Evolutionary conservation across 169 alveolate species (phyloP).

Genomic region (Perkinsus marinus): DNA sequence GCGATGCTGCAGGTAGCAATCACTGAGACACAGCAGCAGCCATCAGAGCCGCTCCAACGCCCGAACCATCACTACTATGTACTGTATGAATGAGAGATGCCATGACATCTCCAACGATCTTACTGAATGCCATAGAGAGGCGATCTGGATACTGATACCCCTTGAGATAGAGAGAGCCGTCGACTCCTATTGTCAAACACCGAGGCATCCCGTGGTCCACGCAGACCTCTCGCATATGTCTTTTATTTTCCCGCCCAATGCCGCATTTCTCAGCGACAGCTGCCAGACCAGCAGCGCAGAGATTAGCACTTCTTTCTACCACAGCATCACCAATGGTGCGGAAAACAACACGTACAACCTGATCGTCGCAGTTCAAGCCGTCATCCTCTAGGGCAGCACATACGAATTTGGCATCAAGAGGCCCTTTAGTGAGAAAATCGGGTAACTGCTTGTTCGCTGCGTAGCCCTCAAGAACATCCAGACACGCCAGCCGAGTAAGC

Average conservation of each 20-base stretch:
- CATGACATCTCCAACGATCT: not conserved
- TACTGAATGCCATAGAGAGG: not conserved
- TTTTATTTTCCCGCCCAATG: not conserved
- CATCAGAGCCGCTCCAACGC: not conserved
- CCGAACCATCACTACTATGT: not conserved
- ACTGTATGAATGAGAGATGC: not conserved
- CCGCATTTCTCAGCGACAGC: not conserved
- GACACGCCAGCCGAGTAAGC: slow-evolving; percentile 5
- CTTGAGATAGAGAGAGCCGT: not conserved
- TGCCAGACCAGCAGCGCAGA: not conserved
- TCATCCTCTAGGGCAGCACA: not conserved
- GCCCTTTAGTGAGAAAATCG: not conserved
- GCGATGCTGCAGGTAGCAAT: not conserved
- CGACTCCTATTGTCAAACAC: not conserved
- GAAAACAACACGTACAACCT: not conserved
- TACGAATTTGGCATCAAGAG: not conserved
- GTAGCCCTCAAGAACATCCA: not conserved
- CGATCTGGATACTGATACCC: not conserved
- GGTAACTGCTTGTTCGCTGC: not conserved
- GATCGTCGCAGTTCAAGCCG: not conserved
- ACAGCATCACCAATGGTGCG: not conserved
- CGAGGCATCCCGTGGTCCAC: not conserved
- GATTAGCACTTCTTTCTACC: not conserved
- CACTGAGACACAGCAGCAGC: not conserved
- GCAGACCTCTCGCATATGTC: not conserved